Evolutionary conservation across 768 basidiomycete genomes (phyloP).

Genomic region (Pulveroboletus frians): DNA sequence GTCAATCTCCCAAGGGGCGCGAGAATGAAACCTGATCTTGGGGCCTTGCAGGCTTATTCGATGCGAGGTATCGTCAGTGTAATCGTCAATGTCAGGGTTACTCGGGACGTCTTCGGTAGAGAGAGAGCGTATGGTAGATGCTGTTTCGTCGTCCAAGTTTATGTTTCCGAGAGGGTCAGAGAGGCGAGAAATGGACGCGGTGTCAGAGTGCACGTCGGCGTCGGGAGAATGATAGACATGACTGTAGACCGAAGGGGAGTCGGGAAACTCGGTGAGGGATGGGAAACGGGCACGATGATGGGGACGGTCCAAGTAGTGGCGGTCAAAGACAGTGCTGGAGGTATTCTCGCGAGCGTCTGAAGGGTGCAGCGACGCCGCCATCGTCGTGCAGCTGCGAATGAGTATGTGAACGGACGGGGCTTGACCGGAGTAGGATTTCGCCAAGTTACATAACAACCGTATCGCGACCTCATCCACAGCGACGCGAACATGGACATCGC

Average conservation of each 20-base stretch:
- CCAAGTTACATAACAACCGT: slow-evolving; percentile 26
- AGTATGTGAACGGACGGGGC: background rate
- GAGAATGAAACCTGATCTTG: slow-evolving; percentile 76
- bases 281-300: slow-evolving; percentile 45
- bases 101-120: slow-evolving; percentile 32
- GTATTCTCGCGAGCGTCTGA: slow-evolving; percentile 35
- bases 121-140: slow-evolving; percentile 24
- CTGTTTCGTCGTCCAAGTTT: slow-evolving; percentile 51
- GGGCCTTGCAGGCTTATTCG: slow-evolving; percentile 76
- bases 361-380: slow-evolving; percentile 40
- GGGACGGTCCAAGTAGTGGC: slow-evolving; percentile 37
- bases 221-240: slow-evolving; percentile 53
- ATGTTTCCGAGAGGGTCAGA: slow-evolving; percentile 46
- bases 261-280: slow-evolving; percentile 53
- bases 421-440: slow-evolving; percentile 1
- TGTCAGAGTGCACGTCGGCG: slow-evolving; percentile 26
- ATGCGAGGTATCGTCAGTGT: slow-evolving; percentile 41
- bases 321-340: slow-evolving; percentile 38
- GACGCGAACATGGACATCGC: slow-evolving; percentile 33
- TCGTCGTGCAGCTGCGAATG: slow-evolving; percentile 19
- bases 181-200: slow-evolving; percentile 34
- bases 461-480: background rate
- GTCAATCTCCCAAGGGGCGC: slow-evolving; percentile 76
- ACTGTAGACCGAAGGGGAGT: slow-evolving; percentile 69
- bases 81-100: slow-evolving; percentile 33